Evolutionary conservation across 768 basidiomycete species (phyloP).

Genomic region (Collybia mongolica): DNA sequence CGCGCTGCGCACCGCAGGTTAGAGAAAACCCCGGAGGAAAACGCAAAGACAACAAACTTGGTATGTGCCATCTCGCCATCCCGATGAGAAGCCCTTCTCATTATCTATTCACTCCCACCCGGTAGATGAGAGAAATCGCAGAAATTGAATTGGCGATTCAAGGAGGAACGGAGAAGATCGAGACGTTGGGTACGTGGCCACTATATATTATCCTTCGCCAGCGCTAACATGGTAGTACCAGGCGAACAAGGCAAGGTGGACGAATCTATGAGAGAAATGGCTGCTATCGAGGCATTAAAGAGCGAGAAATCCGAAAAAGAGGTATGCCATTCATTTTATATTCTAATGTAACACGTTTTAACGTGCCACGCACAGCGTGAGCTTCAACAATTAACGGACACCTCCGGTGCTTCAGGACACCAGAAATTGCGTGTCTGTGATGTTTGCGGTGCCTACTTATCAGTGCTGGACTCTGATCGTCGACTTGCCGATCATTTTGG

Average conservation of each 20-base stretch:
- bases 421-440: conserved; percentile 99
- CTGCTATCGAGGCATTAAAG: conserved; percentile 96
- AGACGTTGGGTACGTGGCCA: conserved; percentile 68
- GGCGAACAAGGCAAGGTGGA: conserved; percentile 99
- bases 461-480: conserved; percentile 96
- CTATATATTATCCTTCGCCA: conserved; percentile 10
- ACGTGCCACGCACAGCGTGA: conserved; percentile 60
- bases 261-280: conserved; percentile 97
- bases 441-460: conserved; percentile 99
- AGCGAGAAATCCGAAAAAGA: conserved; percentile 96
- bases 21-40: conserved; percentile 99
- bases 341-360: conserved; percentile 10
- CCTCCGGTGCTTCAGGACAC: conserved; percentile 98
- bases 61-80: conserved; percentile 38
- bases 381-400: conserved; percentile 94
- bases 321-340: conserved; percentile 39
- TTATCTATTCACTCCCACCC: not conserved
- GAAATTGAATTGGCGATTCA: conserved; percentile 99
- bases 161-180: conserved; percentile 98
- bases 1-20: conserved; percentile 89
- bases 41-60: conserved; percentile 97
- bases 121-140: conserved; percentile 96
- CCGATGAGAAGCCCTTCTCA: not conserved
- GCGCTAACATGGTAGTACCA: conserved; percentile 27
- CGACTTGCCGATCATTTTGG: conserved; percentile 99